Evolutionary conservation across 192 early-diverging fungal genomes (phyloP).

Genomic region (Backusella macrospora): DNA sequence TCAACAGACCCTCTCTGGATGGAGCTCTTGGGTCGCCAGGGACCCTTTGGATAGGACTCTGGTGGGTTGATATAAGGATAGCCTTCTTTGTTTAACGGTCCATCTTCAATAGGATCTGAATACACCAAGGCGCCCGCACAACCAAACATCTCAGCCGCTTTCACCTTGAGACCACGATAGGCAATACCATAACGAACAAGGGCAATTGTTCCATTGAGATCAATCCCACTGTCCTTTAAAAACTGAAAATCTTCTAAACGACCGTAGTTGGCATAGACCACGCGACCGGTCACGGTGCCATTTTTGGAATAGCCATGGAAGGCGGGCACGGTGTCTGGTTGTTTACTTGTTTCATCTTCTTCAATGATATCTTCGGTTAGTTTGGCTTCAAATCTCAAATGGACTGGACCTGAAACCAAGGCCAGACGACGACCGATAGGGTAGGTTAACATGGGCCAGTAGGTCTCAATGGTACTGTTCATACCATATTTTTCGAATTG

Average conservation of each 20-base stretch:
- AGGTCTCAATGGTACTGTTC: conserved; percentile 58
- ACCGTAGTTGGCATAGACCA: conserved; percentile 74
- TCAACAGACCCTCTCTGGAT: conserved; percentile 63
- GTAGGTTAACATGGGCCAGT: conserved; percentile 61
- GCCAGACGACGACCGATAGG: conserved; percentile 56
- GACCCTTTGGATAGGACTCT: conserved; percentile 37
- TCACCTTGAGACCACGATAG: conserved; percentile 65
- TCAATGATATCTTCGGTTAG: conserved; percentile 58
- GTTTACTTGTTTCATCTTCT: conserved; percentile 59
- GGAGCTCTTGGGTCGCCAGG: conserved; percentile 56
- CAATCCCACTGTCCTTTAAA: conserved; percentile 47
- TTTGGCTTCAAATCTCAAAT: conserved; percentile 52
- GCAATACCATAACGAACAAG: conserved; percentile 62
- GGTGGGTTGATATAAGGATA: conserved; percentile 14
- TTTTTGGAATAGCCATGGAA: conserved; percentile 65
- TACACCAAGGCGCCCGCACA: conserved; percentile 62
- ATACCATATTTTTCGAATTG: conserved; percentile 57
- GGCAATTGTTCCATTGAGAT: conserved; percentile 52
- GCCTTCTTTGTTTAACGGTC: conserved; percentile 41
- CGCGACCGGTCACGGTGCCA: conserved; percentile 57
- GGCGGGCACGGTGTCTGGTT: conserved; percentile 57
- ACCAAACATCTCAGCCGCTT: conserved; percentile 57
- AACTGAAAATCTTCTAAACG: conserved; percentile 55
- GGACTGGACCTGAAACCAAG: conserved; percentile 48
- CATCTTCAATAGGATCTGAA: conserved; percentile 67